Evolutionary conservation across 306 rosid species (phyloP), one percentile per base, ranked within the genome.

Genomic region (Ziziphus jujuba): DNA sequence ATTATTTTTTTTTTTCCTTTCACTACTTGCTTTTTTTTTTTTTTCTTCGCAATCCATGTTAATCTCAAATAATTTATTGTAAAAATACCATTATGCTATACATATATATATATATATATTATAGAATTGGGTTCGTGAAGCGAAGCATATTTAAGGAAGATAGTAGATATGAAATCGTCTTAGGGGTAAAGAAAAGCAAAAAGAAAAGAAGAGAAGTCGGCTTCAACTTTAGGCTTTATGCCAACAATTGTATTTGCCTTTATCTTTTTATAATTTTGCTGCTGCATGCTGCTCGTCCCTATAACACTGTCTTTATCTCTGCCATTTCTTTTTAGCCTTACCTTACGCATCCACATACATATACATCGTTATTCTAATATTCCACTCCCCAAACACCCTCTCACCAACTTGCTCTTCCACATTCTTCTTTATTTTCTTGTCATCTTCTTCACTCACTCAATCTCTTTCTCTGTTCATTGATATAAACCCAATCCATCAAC

Each of bases 141-240:
- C 21, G 48, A 34, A 8, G 48, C 64, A n/a, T n/a, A n/a, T 34
- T 61, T n/a, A 59, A 24, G 78, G 28, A 33, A 5, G 65, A 72
- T 59, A 44, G 63, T 34, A 50, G 57, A 49, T 49, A 25, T 66
- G 70, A 66, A 58, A 71, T 53, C 63, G 17, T 61, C 63, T 28
- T 69, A 48, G 56, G 58, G 78, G 78, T 74, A 58, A 50, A 56
- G 22, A 67, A 72, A 86, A 76, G 79, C 52, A 70, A 73, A 16
- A 65, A 65, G 70, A 16, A 69, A 65, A 72, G 80, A 71, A 75
- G 63, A 65, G 66, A 20, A 58, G 82, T 73, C 76, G 69, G 69
- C 56, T 79, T 72, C 80, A 69, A 76, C 87, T 83, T 86, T 81
- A 84, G 47, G 20, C 64, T 59, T 59, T 59, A 59, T 28, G 33